Evolutionary conservation across 2,329 filamentous ascomycete genomes (phyloP).

Genomic region (Nemania sp.): DNA sequence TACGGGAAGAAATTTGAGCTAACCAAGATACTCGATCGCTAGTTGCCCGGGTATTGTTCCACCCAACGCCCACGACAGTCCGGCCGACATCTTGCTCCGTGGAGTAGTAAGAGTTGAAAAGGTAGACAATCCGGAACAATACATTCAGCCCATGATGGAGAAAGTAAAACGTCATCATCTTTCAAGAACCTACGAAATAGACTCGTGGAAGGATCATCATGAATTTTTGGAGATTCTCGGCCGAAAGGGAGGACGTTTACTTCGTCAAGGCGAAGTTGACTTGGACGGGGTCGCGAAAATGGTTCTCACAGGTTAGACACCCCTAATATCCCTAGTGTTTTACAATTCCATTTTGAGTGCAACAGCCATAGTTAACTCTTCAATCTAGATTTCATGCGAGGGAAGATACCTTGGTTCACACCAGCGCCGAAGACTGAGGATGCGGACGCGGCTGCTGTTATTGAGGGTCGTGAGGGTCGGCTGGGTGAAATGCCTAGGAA

Average conservation of each 20-base stretch:
- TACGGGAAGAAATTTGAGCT: not conserved
- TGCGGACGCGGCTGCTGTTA: constrained; percentile 60
- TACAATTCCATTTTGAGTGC: not conserved
- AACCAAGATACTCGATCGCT: not conserved
- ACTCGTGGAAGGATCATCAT: constrained; percentile 79
- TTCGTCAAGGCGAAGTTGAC: constrained; percentile 95
- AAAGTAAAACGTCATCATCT: constrained; percentile 89
- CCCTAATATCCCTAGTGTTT: not conserved
- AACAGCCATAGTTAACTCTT: constrained; percentile 1
- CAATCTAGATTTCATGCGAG: constrained; percentile 81
- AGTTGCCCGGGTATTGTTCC: constrained; percentile 92
- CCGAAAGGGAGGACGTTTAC: constrained; percentile 84
- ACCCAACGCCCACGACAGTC: constrained; percentile 83
- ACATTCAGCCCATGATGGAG: constrained; percentile 84
- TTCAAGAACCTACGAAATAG: constrained; percentile 91
- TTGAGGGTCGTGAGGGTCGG: constrained; percentile 80
- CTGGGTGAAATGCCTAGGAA: constrained; percentile 90
- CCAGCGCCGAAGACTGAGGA: constrained; percentile 74
- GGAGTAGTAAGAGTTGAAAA: constrained; percentile 96
- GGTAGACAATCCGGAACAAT: constrained; percentile 95
- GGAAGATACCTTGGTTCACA: constrained; percentile 97
- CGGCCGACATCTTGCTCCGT: constrained; percentile 87
- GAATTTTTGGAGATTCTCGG: constrained; percentile 90
- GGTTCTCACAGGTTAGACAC: constrained; percentile 74
- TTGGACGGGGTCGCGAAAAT: constrained; percentile 96